phyloP scores from a whole-genome alignment of 352 stramenopile genomes.

The Phytophthora quininea region DNA sequence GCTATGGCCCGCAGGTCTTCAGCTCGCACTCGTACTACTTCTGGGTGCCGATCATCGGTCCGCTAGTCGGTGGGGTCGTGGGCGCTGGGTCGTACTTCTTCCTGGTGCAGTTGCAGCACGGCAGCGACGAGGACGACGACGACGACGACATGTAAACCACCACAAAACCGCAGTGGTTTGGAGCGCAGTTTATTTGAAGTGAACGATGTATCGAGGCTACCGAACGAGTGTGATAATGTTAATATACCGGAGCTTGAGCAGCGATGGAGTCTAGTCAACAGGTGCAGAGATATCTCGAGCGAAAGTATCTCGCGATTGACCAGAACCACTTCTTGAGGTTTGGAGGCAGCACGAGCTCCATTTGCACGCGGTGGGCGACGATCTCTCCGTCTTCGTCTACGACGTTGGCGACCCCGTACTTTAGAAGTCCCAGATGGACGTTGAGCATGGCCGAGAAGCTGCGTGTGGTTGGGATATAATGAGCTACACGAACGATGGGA shows the following conservation, averaged over 20 bases:
- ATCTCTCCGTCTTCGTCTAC: constrained; percentile 26
- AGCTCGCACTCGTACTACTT: constrained; percentile 58
- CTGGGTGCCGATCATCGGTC: constrained; percentile 59
- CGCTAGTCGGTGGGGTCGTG: constrained; percentile 44
- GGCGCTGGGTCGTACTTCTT: constrained; percentile 58
- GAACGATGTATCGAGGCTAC: neutral
- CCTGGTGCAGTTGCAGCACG: constrained; percentile 58
- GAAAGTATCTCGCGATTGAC: constrained; percentile 14
- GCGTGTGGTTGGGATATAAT: neutral
- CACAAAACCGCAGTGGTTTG: neutral
- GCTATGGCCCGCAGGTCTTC: constrained; percentile 61
- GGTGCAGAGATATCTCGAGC: constrained; percentile 26
- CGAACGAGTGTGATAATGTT: neutral
- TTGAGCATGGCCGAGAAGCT: constrained; percentile 15
- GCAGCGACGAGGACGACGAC: neutral
- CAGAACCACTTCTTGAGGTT: constrained; percentile 18
- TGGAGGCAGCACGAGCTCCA: constrained; percentile 21
- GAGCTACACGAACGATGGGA: neutral
- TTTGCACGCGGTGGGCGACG: constrained; percentile 28
- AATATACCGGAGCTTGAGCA: constrained; percentile 2
- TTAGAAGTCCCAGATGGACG: constrained; percentile 22
- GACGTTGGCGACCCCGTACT: constrained; percentile 31
- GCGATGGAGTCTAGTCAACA: constrained; percentile 1
- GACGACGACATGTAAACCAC: constrained; percentile 7
- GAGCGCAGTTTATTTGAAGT: neutral